phyloP scores from a whole-genome alignment of 768 basidiomycete species.

The Scleroderma bovista region DNA sequence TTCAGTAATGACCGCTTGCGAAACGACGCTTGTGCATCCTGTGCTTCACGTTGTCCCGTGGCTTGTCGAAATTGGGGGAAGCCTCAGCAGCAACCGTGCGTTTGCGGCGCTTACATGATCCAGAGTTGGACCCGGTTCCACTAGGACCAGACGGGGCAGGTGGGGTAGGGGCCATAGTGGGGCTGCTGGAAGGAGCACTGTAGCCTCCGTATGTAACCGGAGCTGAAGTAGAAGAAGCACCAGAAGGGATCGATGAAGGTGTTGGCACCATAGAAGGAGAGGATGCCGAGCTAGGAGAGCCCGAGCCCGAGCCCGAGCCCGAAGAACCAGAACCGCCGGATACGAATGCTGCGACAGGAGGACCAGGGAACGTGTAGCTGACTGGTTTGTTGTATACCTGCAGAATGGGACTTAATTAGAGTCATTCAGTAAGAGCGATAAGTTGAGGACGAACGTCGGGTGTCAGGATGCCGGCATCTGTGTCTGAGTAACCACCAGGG shows the following conservation, averaged over 20 bases:
- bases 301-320: constrained; percentile 3
- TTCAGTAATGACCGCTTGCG: background rate
- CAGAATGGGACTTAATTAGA: background rate
- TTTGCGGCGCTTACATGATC: background rate
- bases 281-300: background rate
- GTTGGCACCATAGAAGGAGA: background rate
- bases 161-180: background rate
- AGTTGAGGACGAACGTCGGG: constrained; percentile 30
- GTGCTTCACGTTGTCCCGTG: background rate
- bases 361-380: constrained; percentile 49
- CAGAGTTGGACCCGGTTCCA: background rate
- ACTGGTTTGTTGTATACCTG: constrained; percentile 25
- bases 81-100: background rate
- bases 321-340: constrained; percentile 7
- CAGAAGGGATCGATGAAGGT: background rate
- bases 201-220: background rate
- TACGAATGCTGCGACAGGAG: constrained; percentile 38
- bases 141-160: background rate
- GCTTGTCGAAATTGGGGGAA: background rate
- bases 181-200: background rate
- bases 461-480: constrained; percentile 61
- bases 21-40: background rate
- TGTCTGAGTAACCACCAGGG: constrained; percentile 67
- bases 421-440: background rate
- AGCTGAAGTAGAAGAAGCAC: background rate